Evolutionary conservation across 2,329 filamentous ascomycete species (phyloP).

Genomic region (Calonectria ilicicola): DNA sequence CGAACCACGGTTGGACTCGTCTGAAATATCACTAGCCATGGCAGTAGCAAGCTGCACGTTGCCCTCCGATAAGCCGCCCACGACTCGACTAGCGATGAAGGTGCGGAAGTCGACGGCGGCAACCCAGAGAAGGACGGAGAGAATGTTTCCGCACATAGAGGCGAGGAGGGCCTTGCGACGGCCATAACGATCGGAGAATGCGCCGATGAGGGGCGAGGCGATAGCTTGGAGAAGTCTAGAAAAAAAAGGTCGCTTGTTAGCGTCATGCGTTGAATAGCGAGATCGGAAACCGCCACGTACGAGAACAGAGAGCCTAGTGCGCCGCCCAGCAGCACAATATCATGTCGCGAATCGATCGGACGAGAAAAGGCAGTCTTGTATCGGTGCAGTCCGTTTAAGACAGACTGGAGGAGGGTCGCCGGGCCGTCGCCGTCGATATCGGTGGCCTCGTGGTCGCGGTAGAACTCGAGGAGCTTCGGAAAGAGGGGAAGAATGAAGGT

Average conservation of each 20-base stretch:
- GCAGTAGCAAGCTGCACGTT: constrained; percentile 97
- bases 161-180: constrained; percentile 87
- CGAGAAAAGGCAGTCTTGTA: constrained; percentile 95
- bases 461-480: constrained; percentile 95
- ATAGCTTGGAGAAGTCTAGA: constrained; percentile 87
- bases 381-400: constrained; percentile 86
- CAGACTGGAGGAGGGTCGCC: constrained; percentile 78
- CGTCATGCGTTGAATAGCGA: background rate
- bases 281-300: constrained; percentile 48
- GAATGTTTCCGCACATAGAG: constrained; percentile 93
- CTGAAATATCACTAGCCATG: constrained; percentile 95
- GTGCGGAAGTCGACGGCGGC: constrained; percentile 94
- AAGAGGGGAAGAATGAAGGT: constrained; percentile 98
- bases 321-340: constrained; percentile 94
- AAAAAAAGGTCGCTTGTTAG: constrained; percentile 12
- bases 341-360: constrained; percentile 95
- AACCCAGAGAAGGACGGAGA: constrained; percentile 95
- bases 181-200: constrained; percentile 88
- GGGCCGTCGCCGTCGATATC: constrained; percentile 58
- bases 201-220: constrained; percentile 91
- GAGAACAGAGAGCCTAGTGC: constrained; percentile 93
- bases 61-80: constrained; percentile 94
- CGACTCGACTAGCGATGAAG: constrained; percentile 91
- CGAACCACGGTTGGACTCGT: constrained; percentile 83
- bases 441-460: constrained; percentile 83